Base-by-base conservation (phyloP, 805 yeast genomes). In the Cyberlindnera subsufficiens region DNA sequence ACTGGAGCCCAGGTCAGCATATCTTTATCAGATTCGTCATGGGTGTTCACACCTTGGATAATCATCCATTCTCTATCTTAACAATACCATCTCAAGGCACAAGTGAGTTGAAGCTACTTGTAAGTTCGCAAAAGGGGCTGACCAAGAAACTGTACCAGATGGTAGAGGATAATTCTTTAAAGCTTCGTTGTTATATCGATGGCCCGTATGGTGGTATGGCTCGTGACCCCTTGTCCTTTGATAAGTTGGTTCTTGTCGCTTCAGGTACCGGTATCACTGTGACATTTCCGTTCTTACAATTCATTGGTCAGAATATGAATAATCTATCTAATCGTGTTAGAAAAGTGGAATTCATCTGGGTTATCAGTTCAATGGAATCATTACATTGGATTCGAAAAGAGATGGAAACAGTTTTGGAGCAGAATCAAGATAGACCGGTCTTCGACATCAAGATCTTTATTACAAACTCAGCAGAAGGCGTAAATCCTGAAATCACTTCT, bases 161-260 rank as follows among this genome's bases (percentile, higher is more conserved):
- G 17, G 18, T 56, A 5, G 64, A 68, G 9, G 62, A 63, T 10
- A 43, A 43, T 11, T 39, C 52, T 10, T 49, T 53, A 14, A 47
- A 61, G 0, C 32, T 58, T 39, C 60, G 59, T 30, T 71, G 73
- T 1, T 68, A 47, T 43, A 54, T 74, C 16, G 82, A 77, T 51
- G 83, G 83, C 1, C 80, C 83, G 4, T 77, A 75, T 45, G 82
- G 83, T 15, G 82, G 81, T 1, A 50, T 70, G 38, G 50, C 63
- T 14, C 64, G 83, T 52, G 73, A 74, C 46, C 56, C 62, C 6
- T 49, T 65, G 17, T 56, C 73, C 1, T 77, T 77, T 52, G 72
- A 72, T 35, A 65, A 69, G 35, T 57, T 72, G 7, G 53, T 63
- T 9, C 51, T 76, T 19, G 16, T 74, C 2, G 60, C 75, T 18